Base-by-base conservation (phyloP, 2,329 filamentous ascomycete genomes). In the Sporothrix mexicana region DNA sequence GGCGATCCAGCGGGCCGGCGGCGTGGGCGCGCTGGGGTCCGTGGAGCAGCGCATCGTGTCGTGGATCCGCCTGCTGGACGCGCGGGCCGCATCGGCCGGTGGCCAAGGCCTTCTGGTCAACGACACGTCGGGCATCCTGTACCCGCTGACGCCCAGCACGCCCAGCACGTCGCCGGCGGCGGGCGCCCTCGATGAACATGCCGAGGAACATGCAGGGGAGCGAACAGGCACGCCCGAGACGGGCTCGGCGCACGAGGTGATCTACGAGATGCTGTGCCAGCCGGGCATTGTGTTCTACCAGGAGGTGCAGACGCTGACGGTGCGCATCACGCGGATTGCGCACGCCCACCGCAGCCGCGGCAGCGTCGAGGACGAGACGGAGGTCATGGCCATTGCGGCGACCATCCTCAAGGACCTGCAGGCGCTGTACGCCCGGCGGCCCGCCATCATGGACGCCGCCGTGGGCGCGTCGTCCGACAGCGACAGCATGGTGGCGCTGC, bases 381-480 rank as follows among this genome's bases (percentile, higher is more conserved):
- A 68, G n/a, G 64, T 68, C 4, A 68, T 68, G 64, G 64, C 64
- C 9, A 68, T 68, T 47, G 64, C 64, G 13, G 64, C 64, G 47
- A 53, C n/a, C 15, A 68, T 68, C 45, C 64, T 49, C 8, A 20
- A 25, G 2, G 64, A 68, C 10, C 23, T 68, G 20, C 45, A 45
- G 10, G 15, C 43, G 2, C 15, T 68, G 23, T 68, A 68, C 23
- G 64, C 43, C 3, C 25, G 57, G 6, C 57, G 57, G 25, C 57
- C 57, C 3, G 57, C 57, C 13, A 61, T 61, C n/a, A 61, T 61
- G 57, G 57, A 61, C 25, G 57, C 57, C 1, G 57, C 57, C 6
- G 57, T 61, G 12, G 30, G 25, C 3, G 25, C 7, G 25, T 1
- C 17, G 13, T 5, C 25, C 3, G 25, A 9, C 15, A 17, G 25